phyloP scores from a whole-genome alignment of 2,329 filamentous ascomycete species.

The Beauveria scarabaeidicola region DNA sequence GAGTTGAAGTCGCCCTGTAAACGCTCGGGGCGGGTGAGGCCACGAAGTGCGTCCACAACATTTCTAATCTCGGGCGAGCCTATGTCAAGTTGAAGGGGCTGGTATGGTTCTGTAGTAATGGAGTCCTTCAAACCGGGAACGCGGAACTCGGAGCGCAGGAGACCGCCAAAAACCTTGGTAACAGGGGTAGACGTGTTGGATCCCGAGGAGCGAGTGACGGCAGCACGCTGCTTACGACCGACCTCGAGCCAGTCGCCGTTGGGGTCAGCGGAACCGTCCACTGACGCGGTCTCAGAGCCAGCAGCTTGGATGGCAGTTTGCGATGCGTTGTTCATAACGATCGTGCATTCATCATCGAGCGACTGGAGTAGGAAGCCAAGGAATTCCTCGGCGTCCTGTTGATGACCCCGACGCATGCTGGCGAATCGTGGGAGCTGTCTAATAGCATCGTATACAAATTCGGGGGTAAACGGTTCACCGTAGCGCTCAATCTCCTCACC shows the following conservation, averaged over 20 bases:
- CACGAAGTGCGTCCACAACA: conserved; percentile 83
- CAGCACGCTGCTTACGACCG: conserved; percentile 79
- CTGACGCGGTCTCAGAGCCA: conserved; percentile 20
- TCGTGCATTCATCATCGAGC: conserved; percentile 83
- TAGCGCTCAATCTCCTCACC: conserved; percentile 79
- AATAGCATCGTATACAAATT: conserved; percentile 93
- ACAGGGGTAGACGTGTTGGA: conserved; percentile 69
- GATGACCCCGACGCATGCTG: conserved; percentile 90
- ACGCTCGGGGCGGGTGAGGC: conserved; percentile 73
- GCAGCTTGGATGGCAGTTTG: conserved; percentile 26
- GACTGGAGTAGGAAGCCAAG: conserved; percentile 87
- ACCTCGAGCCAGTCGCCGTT: conserved; percentile 76
- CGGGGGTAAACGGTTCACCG: conserved; percentile 83
- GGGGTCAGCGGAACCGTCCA: conserved; percentile 23
- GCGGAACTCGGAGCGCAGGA: conserved; percentile 79
- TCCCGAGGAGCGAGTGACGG: conserved; percentile 80
- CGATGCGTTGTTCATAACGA: conserved; percentile 48
- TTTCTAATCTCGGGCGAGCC: conserved; percentile 78
- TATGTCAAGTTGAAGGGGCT: conserved; percentile 91
- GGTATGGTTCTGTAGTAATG: conserved; percentile 86
- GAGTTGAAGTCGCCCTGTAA: conserved; percentile 80
- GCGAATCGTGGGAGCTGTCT: conserved; percentile 78
- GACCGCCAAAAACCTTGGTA: conserved; percentile 89
- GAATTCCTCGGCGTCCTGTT: conserved; percentile 97
- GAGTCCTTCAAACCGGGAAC: conserved; percentile 83